Evolutionary conservation across 805 yeast genomes (phyloP).

Genomic region (Priceomyces carsonii): DNA sequence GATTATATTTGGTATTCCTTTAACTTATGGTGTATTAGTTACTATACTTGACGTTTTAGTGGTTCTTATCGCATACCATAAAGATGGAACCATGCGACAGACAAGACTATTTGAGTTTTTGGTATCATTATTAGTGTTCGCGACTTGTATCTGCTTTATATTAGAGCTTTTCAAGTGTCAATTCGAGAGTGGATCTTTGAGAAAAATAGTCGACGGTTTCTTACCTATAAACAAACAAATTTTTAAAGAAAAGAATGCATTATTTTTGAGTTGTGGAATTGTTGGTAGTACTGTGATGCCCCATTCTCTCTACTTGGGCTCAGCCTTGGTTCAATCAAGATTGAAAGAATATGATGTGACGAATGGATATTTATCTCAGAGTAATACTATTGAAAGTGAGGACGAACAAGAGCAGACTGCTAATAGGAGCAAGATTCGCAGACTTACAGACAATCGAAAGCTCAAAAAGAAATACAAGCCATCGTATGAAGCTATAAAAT

Average conservation of each 20-base stretch:
- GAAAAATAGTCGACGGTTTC: slow-evolving; percentile 59
- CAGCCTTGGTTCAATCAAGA: slow-evolving; percentile 45
- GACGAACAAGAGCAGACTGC: slow-evolving; percentile 10
- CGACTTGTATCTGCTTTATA: slow-evolving; percentile 84
- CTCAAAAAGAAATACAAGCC: slow-evolving; percentile 38
- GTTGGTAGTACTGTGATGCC: slow-evolving; percentile 52
- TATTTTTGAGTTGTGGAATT: slow-evolving; percentile 45
- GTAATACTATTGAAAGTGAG: slow-evolving; percentile 1
- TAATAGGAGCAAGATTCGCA: slow-evolving; percentile 17
- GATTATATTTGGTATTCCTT: slow-evolving; percentile 76
- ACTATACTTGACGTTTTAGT: slow-evolving; percentile 86
- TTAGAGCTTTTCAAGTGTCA: slow-evolving; percentile 75
- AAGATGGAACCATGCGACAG: slow-evolving; percentile 75
- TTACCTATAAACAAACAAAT: slow-evolving; percentile 51
- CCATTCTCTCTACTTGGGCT: slow-evolving; percentile 45
- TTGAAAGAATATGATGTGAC: slow-evolving; percentile 42
- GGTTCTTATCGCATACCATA: slow-evolving; percentile 84
- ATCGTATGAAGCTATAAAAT: slow-evolving; percentile 41
- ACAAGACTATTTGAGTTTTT: slow-evolving; percentile 79
- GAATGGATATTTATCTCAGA: slow-evolving; percentile 23
- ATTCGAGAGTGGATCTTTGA: slow-evolving; percentile 42
- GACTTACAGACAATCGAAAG: slow-evolving; percentile 28
- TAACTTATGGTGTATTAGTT: slow-evolving; percentile 78
- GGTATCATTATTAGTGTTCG: slow-evolving; percentile 74
- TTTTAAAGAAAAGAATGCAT: slow-evolving; percentile 42